Conservation (phyloP, 306 rosid species). For the Quercus mongolica region DNA sequence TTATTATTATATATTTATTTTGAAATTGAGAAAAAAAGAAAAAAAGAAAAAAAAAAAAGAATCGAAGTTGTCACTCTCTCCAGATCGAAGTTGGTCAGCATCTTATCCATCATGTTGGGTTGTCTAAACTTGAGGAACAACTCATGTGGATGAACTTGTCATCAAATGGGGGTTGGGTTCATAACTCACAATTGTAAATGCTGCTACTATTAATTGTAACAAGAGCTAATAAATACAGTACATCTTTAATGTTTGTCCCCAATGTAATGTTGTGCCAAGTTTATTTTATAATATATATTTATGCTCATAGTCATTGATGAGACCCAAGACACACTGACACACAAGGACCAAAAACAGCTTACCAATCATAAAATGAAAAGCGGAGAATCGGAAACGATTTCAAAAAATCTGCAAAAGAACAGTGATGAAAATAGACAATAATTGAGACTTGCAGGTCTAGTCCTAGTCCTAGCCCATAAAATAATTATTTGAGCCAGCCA, state of each 20-base stretch:
- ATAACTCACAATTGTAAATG: background rate
- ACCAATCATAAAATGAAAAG: conserved; percentile 2
- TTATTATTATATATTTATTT: background rate
- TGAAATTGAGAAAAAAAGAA: too few species aligned
- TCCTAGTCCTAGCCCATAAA: too few species aligned
- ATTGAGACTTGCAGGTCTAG: too few species aligned
- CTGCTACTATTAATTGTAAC: background rate
- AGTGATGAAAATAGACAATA: too few species aligned
- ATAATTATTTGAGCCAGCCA: too few species aligned
- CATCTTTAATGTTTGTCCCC: too few species aligned
- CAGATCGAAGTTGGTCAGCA: background rate
- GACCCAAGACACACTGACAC: background rate
- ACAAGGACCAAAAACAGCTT: background rate
- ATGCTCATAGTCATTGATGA: too few species aligned
- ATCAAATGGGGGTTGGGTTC: background rate
- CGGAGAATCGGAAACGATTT: conserved; percentile 40
- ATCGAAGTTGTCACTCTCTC: background rate
- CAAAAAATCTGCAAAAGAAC: background rate
- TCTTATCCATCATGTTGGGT: background rate
- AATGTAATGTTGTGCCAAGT: background rate
- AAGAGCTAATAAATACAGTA: background rate
- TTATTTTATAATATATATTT: background rate
- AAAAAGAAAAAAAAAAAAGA: too few species aligned
- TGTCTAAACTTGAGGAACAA: background rate
- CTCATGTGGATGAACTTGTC: conserved; percentile 9